Percentiles rank a stretch among this genome's conserved stretches.
Evolutionary conservation across 768 basidiomycete species (phyloP).

Genomic region (Naematelia encephala): DNA sequence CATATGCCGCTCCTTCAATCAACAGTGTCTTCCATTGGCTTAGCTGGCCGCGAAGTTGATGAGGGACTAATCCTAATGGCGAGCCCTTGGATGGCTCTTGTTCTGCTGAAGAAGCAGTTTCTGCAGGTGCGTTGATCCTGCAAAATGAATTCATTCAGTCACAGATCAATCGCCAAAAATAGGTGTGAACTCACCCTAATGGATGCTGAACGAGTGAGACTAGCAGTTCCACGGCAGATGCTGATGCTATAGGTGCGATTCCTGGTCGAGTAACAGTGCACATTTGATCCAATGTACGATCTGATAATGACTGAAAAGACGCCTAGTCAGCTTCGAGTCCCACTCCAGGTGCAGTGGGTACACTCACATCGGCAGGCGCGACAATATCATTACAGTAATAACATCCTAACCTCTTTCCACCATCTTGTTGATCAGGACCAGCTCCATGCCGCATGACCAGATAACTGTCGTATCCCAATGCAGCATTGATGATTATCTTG

Average conservation of each 20-base stretch:
- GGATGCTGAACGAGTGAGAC: slow-evolving; percentile 87
- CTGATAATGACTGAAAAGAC: slow-evolving; percentile 64
- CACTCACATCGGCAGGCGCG: slow-evolving; percentile 82
- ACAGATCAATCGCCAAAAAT: background rate
- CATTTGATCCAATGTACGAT: slow-evolving; percentile 96
- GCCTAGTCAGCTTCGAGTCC: background rate
- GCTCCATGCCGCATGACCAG: slow-evolving; percentile 93
- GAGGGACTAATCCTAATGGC: slow-evolving; percentile 78
- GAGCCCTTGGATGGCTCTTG: slow-evolving; percentile 47
- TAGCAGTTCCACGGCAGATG: slow-evolving; percentile 87
- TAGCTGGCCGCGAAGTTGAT: slow-evolving; percentile 87
- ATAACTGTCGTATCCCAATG: slow-evolving; percentile 91
- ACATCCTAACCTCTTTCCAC: slow-evolving; percentile 65
- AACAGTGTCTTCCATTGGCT: slow-evolving; percentile 79
- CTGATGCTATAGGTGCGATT: slow-evolving; percentile 83
- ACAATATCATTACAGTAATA: slow-evolving; percentile 99
- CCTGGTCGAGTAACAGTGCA: slow-evolving; percentile 97
- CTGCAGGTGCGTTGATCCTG: slow-evolving; percentile 62
- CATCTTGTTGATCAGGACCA: slow-evolving; percentile 33
- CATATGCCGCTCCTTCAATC: slow-evolving; percentile 81
- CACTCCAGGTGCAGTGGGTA: background rate
- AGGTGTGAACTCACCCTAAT: slow-evolving; percentile 59
- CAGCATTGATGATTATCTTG: slow-evolving; percentile 93
- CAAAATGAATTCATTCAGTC: background rate
- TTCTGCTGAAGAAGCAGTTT: slow-evolving; percentile 48